phyloP scores from a whole-genome alignment of 176 grass and related monocot species.

The Aegilops speltoides region DNA sequence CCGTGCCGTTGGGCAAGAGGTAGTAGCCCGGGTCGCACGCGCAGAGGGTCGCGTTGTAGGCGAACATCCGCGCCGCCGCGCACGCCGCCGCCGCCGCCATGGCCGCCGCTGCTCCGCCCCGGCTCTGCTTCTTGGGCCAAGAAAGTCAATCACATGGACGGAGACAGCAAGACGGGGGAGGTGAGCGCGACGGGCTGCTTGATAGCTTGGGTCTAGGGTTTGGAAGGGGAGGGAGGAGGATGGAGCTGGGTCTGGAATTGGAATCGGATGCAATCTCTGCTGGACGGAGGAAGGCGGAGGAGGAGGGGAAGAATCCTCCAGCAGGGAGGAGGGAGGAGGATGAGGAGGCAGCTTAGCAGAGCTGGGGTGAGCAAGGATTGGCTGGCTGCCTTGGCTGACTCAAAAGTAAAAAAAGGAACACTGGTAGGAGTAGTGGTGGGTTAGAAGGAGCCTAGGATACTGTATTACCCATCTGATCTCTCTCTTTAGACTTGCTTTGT shows the following conservation, averaged over 20 bases:
- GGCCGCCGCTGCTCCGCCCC: background rate
- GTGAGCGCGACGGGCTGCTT: background rate
- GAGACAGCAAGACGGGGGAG: background rate
- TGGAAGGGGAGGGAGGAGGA: background rate
- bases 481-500: too few species aligned
- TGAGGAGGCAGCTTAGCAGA: background rate
- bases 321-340: background rate
- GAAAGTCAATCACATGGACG: background rate
- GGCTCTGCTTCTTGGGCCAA: too few species aligned
- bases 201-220: background rate
- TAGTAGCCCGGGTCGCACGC: constrained; percentile 80
- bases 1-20: constrained; percentile 27
- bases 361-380: background rate
- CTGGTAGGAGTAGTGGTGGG: too few species aligned
- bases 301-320: background rate
- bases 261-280: background rate
- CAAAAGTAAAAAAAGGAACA: background rate
- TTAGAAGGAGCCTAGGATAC: background rate
- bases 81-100: constrained; percentile 40
- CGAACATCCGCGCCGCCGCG: constrained; percentile 60
- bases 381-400: background rate
- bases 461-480: too few species aligned
- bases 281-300: background rate
- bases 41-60: constrained; percentile 70
- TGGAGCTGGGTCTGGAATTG: background rate